Conservation (phyloP, 2,329 filamentous ascomycete genomes). For the Monascus ruber region DNA sequence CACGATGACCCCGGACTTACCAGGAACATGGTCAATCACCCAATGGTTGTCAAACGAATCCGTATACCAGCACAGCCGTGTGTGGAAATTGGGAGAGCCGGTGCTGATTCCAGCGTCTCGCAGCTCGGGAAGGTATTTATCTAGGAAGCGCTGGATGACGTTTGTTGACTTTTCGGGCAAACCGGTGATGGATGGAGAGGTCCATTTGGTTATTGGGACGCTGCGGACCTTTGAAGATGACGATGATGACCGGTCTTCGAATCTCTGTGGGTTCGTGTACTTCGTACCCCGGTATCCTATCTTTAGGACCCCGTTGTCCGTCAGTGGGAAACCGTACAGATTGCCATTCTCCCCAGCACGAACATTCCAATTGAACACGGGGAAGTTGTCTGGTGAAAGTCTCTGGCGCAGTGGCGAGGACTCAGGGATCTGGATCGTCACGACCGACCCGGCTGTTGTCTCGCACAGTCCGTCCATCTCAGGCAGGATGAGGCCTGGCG, state of each 20-base stretch:
- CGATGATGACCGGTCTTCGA: neutral
- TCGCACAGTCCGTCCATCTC: conserved; percentile 34
- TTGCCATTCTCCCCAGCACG: conserved; percentile 29
- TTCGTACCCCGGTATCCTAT: conserved; percentile 43
- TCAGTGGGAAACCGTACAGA: conserved; percentile 39
- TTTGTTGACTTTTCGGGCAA: conserved; percentile 17
- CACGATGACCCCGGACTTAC: conserved; percentile 42
- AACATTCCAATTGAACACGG: conserved; percentile 32
- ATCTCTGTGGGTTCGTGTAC: conserved; percentile 30
- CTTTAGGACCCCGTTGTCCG: conserved; percentile 36
- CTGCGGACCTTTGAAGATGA: conserved; percentile 20
- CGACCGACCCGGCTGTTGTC: conserved; percentile 38
- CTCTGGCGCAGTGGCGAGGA: conserved; percentile 25
- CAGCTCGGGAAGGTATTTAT: conserved; percentile 36
- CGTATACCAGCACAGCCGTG: conserved; percentile 45
- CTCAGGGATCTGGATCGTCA: conserved; percentile 33
- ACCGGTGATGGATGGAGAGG: conserved; percentile 4
- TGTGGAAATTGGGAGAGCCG: conserved; percentile 18
- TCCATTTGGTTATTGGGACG: conserved; percentile 31
- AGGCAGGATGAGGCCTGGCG: conserved; percentile 29
- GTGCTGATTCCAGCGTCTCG: conserved; percentile 22
- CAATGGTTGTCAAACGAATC: conserved; percentile 47
- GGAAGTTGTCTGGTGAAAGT: conserved; percentile 35
- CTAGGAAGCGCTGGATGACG: conserved; percentile 23
- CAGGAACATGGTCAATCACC: conserved; percentile 42